Conservation (phyloP, 192 early-diverging fungal species). For the Coemansia sp. region DNA sequence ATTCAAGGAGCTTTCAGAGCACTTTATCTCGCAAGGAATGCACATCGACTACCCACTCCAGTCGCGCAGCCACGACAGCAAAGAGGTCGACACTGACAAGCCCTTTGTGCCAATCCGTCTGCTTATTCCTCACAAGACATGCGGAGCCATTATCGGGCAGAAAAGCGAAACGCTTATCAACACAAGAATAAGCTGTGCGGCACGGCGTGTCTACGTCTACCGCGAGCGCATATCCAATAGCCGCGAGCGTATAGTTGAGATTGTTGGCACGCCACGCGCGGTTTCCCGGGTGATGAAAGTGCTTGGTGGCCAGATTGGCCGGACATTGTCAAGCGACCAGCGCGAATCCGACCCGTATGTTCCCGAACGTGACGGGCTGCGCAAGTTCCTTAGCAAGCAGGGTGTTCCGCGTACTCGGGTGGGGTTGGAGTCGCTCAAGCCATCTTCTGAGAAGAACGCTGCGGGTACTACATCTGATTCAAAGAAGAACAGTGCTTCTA, state of each 20-base stretch:
- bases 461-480: constrained; percentile 7
- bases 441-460: constrained; percentile 10
- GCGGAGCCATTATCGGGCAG: constrained; percentile 54
- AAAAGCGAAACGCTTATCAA: constrained; percentile 57
- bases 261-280: constrained; percentile 48
- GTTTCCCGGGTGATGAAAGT: constrained; percentile 40
- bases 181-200: constrained; percentile 46
- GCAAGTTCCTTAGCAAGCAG: constrained; percentile 51
- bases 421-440: constrained; percentile 42
- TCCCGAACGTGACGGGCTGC: constrained; percentile 52
- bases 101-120: constrained; percentile 52
- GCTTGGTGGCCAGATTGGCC: constrained; percentile 42
- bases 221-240: constrained; percentile 55
- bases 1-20: constrained; percentile 52
- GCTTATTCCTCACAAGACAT: constrained; percentile 55
- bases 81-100: constrained; percentile 47
- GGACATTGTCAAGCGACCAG: constrained; percentile 49
- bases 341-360: constrained; percentile 42
- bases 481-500: constrained; percentile 6
- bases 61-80: constrained; percentile 37
- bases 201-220: constrained; percentile 55
- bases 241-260: constrained; percentile 54
- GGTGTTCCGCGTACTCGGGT: constrained; percentile 45
- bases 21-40: constrained; percentile 56
- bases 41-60: constrained; percentile 53